Evolutionary conservation across 2,329 filamentous ascomycete genomes (phyloP).

Genomic region (Nemania serpens): DNA sequence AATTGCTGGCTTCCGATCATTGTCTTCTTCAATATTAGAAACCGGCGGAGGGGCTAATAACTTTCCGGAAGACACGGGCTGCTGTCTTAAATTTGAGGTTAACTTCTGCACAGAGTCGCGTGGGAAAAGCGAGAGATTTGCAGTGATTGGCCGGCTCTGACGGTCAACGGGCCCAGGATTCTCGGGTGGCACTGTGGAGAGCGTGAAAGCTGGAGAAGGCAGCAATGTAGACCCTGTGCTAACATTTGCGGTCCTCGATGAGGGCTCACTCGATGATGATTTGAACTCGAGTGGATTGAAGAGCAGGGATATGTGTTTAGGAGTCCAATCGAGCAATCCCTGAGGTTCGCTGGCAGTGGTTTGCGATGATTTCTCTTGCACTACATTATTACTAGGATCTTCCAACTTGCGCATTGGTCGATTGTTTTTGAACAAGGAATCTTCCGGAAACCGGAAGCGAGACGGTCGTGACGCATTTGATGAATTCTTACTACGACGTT

Average conservation of each 20-base stretch:
- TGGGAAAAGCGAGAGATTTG: slow-evolving; percentile 7
- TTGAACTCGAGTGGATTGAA: slow-evolving; percentile 37
- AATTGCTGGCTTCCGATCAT: slow-evolving; percentile 8
- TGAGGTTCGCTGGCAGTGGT: slow-evolving; percentile 9
- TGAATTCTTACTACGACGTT: slow-evolving; percentile 12
- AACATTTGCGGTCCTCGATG: slow-evolving; percentile 13
- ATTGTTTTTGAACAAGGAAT: slow-evolving; percentile 31
- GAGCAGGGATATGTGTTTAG: slow-evolving; percentile 38
- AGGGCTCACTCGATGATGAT: slow-evolving; percentile 23
- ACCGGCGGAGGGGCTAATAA: slow-evolving; percentile 29
- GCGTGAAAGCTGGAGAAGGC: slow-evolving; percentile 32
- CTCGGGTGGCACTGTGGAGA: slow-evolving; percentile 22
- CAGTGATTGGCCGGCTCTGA: not conserved
- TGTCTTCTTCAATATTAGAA: slow-evolving; percentile 32
- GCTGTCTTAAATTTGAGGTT: slow-evolving; percentile 25
- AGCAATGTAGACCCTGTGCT: slow-evolving; percentile 26
- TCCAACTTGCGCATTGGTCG: slow-evolving; percentile 15
- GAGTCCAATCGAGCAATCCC: slow-evolving; percentile 38
- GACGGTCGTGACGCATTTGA: slow-evolving; percentile 22
- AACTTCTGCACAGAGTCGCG: slow-evolving; percentile 21
- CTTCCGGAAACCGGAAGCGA: slow-evolving; percentile 38
- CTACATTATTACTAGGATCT: not conserved
- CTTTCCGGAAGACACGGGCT: slow-evolving; percentile 13
- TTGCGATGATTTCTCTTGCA: slow-evolving; percentile 5
- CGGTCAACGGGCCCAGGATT: slow-evolving; percentile 1